Evolutionary conservation across 176 grass and related monocot genomes (phyloP).

Genomic region (Lolium multiflorum): DNA sequence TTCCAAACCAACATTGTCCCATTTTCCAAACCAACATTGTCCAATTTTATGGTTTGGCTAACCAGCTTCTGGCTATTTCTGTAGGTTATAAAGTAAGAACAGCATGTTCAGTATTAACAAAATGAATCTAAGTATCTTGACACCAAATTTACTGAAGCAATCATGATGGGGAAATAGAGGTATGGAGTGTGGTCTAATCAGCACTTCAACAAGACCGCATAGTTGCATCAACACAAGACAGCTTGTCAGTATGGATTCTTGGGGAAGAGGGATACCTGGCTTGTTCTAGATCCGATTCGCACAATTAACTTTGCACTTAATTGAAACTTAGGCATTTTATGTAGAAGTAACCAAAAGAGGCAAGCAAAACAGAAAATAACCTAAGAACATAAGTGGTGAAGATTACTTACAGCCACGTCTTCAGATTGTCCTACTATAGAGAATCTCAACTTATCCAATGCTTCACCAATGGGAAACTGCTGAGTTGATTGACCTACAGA

Average conservation of each 20-base stretch:
- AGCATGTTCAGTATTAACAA: slow-evolving; percentile 9
- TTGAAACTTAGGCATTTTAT: background rate
- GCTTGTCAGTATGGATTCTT: slow-evolving; percentile 3
- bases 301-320: slow-evolving; percentile 20
- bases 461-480: slow-evolving; percentile 53
- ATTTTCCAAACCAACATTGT: background rate
- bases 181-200: background rate
- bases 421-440: slow-evolving; percentile 71
- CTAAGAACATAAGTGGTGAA: slow-evolving; percentile 3
- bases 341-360: background rate
- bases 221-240: slow-evolving; percentile 30
- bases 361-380: slow-evolving; percentile 36
- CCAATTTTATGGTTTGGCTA: background rate
- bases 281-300: background rate
- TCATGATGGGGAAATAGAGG: slow-evolving; percentile 15
- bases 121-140: slow-evolving; percentile 1
- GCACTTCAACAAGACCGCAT: slow-evolving; percentile 2
- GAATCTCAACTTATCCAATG: slow-evolving; percentile 79
- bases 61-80: background rate
- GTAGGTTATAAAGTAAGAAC: background rate
- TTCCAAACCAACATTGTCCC: no score
- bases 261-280: background rate
- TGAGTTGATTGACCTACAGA: slow-evolving; percentile 50
- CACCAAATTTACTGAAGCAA: slow-evolving; percentile 18
- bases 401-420: slow-evolving; percentile 61